Percentiles rank a stretch among this genome's conserved stretches.
phyloP scores from a whole-genome alignment of 352 stramenopile genomes.

The Phytophthora cajani region DNA sequence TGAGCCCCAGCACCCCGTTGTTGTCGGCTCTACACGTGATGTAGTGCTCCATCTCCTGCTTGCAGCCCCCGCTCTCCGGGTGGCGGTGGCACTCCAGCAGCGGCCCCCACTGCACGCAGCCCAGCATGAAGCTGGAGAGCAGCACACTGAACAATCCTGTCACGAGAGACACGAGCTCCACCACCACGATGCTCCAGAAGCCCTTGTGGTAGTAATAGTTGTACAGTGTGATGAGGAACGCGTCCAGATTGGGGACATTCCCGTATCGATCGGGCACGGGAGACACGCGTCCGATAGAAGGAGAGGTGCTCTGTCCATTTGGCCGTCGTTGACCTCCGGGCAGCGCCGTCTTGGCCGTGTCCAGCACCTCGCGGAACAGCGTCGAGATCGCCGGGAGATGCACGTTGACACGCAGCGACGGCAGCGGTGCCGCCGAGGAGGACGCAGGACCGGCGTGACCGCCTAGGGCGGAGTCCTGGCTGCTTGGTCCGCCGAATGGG shows the following conservation, averaged over 20 bases:
- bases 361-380: conserved; percentile 72
- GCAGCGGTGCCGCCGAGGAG: conserved; percentile 37
- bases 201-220: conserved; percentile 95
- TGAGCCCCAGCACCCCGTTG: conserved; percentile 61
- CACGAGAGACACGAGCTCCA: conserved; percentile 91
- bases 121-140: conserved; percentile 95
- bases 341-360: conserved; percentile 58
- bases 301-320: conserved; percentile 10
- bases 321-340: conserved; percentile 18
- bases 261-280: conserved; percentile 73
- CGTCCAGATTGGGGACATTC: conserved; percentile 87
- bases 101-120: conserved; percentile 95
- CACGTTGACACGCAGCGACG: conserved; percentile 70
- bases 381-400: conserved; percentile 83
- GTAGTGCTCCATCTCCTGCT: conserved; percentile 73
- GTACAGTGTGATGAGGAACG: conserved; percentile 94
- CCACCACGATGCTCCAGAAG: conserved; percentile 89
- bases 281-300: conserved; percentile 28
- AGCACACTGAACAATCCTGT: conserved; percentile 97
- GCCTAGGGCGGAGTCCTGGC: conserved; percentile 36
- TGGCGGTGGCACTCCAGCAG: conserved; percentile 85
- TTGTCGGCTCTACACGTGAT: conserved; percentile 66
- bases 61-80: conserved; percentile 82
- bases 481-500: conserved; percentile 25
- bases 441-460: conserved; percentile 17